Base-by-base conservation (phyloP, 2,329 filamentous ascomycete genomes). In the Falciphora oryzae region DNA sequence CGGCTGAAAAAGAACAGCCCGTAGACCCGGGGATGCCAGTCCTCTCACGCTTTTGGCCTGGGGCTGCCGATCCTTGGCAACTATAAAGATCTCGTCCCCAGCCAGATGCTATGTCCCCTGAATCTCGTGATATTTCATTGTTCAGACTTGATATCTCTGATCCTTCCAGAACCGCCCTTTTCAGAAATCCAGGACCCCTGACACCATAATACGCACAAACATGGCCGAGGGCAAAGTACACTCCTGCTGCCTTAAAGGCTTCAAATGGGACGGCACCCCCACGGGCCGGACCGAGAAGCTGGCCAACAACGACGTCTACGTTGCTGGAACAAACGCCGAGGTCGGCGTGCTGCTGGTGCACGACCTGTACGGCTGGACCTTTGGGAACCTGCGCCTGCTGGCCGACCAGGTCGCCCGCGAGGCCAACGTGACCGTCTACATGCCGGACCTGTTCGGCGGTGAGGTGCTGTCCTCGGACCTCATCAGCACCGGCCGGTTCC, bases 311-410 rank as follows among this genome's bases (percentile, higher is more conserved):
- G 68, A 75, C 57, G 73, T 76, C 25, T 83, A 83, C 66, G 71
- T 83, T 53, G 74, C 78, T 3, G 75, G 76, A 44, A 69, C 69
- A 16, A 70, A 74, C 57, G 67, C 74, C 10, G 75, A 76, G n/a
- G 77, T 74, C 6, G 79, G 80, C 63, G 71, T 84, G 28, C 74
- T 84, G 57, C 72, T 82, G 61, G 74, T 84, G 56, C 77, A 81
- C n/a, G 81, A 84, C 70, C 73, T 79, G 1, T 81, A 83, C 66
- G 81, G 81, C 57, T 83, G 81, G 79, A 74, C 74, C 1, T 79
- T 82, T 59, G 70, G 75, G 57, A 84, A 84, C 71, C 75, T 75
- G 50, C 75, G 80, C 18, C 71, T 84, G 16, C 71, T 84, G 61
- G 81, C 81, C 1, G 81, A 85, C 70, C 73, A 74, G 62, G 80